Conservation (phyloP, 352 stramenopile genomes). For the Phytopythium kandeliae region DNA sequence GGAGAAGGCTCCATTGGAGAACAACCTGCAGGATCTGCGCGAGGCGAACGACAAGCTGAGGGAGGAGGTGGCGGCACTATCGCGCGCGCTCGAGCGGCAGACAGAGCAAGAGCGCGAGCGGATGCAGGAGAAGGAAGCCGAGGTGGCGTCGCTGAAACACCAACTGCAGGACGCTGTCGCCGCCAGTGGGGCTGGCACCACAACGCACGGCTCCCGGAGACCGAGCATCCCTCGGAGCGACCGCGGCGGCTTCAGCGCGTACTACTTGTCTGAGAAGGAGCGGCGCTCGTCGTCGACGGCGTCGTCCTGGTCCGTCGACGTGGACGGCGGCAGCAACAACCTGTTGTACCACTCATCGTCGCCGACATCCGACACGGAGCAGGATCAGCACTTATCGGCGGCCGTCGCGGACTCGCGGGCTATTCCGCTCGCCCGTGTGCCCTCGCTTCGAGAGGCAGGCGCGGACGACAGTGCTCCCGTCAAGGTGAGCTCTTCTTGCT, state of each 20-base stretch:
- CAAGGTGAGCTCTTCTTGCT: not conserved
- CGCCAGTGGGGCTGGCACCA: slow-evolving; percentile 13
- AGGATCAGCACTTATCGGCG: slow-evolving; percentile 29
- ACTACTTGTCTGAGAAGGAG: slow-evolving; percentile 26
- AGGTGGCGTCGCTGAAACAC: slow-evolving; percentile 40
- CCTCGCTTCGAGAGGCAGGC: slow-evolving; percentile 4
- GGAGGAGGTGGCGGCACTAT: slow-evolving; percentile 21
- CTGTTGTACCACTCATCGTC: slow-evolving; percentile 8
- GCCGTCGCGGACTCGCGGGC: slow-evolving; percentile 38
- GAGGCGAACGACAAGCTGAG: slow-evolving; percentile 27
- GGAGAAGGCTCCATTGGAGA: slow-evolving; percentile 23
- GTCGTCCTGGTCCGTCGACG: slow-evolving; percentile 28
- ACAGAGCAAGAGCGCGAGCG: slow-evolving; percentile 32
- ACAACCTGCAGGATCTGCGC: slow-evolving; percentile 27
- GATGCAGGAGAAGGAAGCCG: slow-evolving; percentile 42
- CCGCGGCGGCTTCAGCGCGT: slow-evolving; percentile 8
- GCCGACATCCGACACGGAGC: slow-evolving; percentile 20
- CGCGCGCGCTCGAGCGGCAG: slow-evolving; percentile 30
- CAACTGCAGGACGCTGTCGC: slow-evolving; percentile 39
- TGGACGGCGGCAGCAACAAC: slow-evolving; percentile 27
- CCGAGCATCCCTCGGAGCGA: slow-evolving; percentile 16
- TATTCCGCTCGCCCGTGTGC: slow-evolving; percentile 30
- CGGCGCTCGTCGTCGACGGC: slow-evolving; percentile 24
- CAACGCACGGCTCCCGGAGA: slow-evolving; percentile 7
- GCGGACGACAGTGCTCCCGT: not conserved